Evolutionary conservation across 495 filamentous ascomycete species (phyloP).

Genomic region (Daldinia concentrica): DNA sequence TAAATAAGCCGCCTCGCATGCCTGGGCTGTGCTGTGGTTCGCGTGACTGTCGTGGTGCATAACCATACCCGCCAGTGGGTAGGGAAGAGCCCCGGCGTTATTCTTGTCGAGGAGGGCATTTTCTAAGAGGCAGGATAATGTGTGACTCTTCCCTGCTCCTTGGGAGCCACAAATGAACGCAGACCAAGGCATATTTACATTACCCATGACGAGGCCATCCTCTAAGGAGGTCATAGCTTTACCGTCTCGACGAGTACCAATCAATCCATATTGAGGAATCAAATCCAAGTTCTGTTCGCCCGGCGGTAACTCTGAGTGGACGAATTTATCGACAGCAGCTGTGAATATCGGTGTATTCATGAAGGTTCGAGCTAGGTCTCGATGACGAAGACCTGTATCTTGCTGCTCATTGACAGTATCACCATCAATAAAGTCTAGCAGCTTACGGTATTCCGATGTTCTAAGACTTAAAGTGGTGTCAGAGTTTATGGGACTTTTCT

Average conservation of each 20-base stretch:
- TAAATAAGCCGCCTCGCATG: slow-evolving; percentile 68
- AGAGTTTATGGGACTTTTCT: background rate
- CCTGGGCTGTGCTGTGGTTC: slow-evolving; percentile 47
- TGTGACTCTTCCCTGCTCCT: slow-evolving; percentile 71
- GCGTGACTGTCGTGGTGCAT: slow-evolving; percentile 65
- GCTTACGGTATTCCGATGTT: background rate
- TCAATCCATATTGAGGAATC: slow-evolving; percentile 33
- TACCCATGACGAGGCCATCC: slow-evolving; percentile 61
- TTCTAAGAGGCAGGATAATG: slow-evolving; percentile 68
- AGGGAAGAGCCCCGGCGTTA: slow-evolving; percentile 16
- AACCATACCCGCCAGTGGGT: slow-evolving; percentile 62
- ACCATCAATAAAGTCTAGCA: background rate
- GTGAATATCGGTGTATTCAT: slow-evolving; percentile 44
- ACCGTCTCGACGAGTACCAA: slow-evolving; percentile 14
- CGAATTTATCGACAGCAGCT: slow-evolving; percentile 27
- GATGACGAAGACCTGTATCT: background rate
- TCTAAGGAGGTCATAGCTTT: background rate
- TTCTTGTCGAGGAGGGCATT: slow-evolving; percentile 53
- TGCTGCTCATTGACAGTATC: background rate
- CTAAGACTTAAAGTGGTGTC: background rate
- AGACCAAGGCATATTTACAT: slow-evolving; percentile 65
- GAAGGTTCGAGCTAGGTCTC: background rate
- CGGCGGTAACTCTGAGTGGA: slow-evolving; percentile 33
- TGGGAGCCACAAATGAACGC: slow-evolving; percentile 72
- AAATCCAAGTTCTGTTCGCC: background rate